A percentile compares a stretch with the other conserved stretches of the same genome.
phyloP scores from a whole-genome alignment of 2,329 filamentous ascomycete genomes.

The Colletotrichum lupini region DNA sequence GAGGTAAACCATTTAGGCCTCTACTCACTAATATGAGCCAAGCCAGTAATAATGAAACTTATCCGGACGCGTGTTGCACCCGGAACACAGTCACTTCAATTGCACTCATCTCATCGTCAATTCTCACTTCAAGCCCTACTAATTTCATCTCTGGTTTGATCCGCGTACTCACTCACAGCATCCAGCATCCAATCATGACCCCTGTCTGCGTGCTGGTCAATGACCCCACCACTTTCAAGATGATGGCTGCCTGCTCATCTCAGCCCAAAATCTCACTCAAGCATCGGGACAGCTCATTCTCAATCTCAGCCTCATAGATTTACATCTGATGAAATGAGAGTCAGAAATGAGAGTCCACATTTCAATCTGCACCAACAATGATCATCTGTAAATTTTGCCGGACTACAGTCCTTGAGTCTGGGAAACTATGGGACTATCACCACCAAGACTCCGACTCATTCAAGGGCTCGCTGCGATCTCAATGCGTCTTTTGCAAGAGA shows the following conservation, averaged over 20 bases:
- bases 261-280: background rate
- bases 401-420: background rate
- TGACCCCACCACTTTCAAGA: background rate
- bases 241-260: background rate
- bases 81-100: background rate
- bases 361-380: background rate
- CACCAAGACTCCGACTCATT: background rate
- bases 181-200: background rate
- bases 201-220: background rate
- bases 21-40: too few relatives aligned
- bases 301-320: background rate
- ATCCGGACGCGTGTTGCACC: background rate
- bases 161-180: too few relatives aligned
- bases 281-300: too few relatives aligned
- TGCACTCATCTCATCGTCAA: background rate
- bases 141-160: too few relatives aligned
- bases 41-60: too few relatives aligned
- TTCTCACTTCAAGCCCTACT: too few relatives aligned
- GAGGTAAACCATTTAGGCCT: too few relatives aligned
- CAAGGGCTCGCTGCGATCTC: background rate
- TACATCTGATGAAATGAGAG: background rate
- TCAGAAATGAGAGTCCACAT: too few relatives aligned
- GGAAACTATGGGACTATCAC: slow-evolving; percentile 12
- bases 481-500: slow-evolving; percentile 17
- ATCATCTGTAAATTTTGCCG: slow-evolving; percentile 3